Evolutionary conservation across 306 rosid species (phyloP).

Genomic region (Prunus mongolica): DNA sequence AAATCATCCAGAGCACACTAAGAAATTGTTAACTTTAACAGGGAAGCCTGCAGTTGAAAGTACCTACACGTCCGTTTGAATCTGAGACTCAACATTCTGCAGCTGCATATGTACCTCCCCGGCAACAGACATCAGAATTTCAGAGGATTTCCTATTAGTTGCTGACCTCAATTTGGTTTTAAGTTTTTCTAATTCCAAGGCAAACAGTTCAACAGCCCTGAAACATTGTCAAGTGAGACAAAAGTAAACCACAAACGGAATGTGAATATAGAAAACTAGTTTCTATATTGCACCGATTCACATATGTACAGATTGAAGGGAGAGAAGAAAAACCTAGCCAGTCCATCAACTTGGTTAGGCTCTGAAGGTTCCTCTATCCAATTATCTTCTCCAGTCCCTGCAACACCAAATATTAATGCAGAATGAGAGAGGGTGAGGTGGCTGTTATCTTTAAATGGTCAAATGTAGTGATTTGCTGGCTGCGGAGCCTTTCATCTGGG

Average conservation of each 20-base stretch:
- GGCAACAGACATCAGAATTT: slow-evolving; percentile 65
- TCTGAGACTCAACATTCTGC: slow-evolving; percentile 74
- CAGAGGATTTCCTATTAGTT: slow-evolving; percentile 62
- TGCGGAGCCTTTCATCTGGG: slow-evolving; percentile 48
- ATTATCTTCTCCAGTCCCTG: slow-evolving; percentile 54
- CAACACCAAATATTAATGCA: background rate
- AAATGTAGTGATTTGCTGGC: slow-evolving; percentile 38
- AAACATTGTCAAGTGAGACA: slow-evolving; percentile 24
- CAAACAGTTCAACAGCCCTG: slow-evolving; percentile 76
- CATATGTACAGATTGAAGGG: background rate
- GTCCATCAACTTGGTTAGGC: slow-evolving; percentile 55
- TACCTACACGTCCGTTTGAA: slow-evolving; percentile 72
- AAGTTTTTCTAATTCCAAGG: slow-evolving; percentile 57
- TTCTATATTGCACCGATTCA: slow-evolving; percentile 9
- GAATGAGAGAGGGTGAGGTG: slow-evolving; percentile 32
- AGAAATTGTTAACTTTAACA: slow-evolving; percentile 17
- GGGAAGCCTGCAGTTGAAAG: slow-evolving; percentile 25
- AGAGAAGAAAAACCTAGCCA: slow-evolving; percentile 56
- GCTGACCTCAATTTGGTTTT: slow-evolving; percentile 63
- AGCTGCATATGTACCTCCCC: slow-evolving; percentile 62
- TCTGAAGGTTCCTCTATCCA: slow-evolving; percentile 51
- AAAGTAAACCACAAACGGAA: slow-evolving; percentile 17
- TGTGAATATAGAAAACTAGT: background rate
- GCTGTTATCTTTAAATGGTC: slow-evolving; percentile 21
- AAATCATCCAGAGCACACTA: slow-evolving; percentile 20